Base-by-base conservation (phyloP, 2,329 filamentous ascomycete genomes). In the Clarireedia homoeocarpa region DNA sequence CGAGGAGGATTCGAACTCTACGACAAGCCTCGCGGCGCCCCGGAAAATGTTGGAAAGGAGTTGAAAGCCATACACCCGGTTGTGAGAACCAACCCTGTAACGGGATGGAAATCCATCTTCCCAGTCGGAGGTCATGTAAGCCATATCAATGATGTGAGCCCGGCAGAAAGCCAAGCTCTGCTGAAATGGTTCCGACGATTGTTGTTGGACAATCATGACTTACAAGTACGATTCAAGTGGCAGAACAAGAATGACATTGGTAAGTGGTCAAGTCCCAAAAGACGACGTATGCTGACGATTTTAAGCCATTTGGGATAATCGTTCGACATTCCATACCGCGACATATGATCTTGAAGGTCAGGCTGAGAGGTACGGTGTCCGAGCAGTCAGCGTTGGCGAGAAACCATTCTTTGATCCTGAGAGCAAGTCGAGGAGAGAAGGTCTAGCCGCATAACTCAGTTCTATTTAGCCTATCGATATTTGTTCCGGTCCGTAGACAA, bases 1-100 rank as follows among this genome's bases (percentile, higher is more conserved):
- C 62, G 64, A 4, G 72, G 74, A 58, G 72, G 71, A 44, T 77
- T 78, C 66, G 66, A 72, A 57, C 59, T 80, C 2, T 78, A 80
- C 66, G 67, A 69, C 0, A 69, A 59, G 4, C n/a, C 67, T 69
- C 60, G 78, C 34, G 78, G 78, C 3, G 70, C 75, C 0, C 78
- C 78, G 0, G 74, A 75, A 58, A 82, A 82, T 58, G 64, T 76
- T 2, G 79, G 78, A 47, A 65, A 69, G 2, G 65, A 71, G 2
- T 72, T 82, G 57, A 71, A 73, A 55, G 77, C 78, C 17, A 65
- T 77, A 4, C 79, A 82, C 65, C 79, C 79, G 0, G 75, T 82
- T 4, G 67, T 83, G 24, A 74, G 79, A 42, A 82, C 79, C 9
- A 82, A 82, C 65, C 79, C 79, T 0, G 77, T 82, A 0, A 82